These are phyloP conservation scores for Middelhovenomyces tepae DNA, from an alignment of 805 yeast genomes.

Conservation along the genomic window DNA sequence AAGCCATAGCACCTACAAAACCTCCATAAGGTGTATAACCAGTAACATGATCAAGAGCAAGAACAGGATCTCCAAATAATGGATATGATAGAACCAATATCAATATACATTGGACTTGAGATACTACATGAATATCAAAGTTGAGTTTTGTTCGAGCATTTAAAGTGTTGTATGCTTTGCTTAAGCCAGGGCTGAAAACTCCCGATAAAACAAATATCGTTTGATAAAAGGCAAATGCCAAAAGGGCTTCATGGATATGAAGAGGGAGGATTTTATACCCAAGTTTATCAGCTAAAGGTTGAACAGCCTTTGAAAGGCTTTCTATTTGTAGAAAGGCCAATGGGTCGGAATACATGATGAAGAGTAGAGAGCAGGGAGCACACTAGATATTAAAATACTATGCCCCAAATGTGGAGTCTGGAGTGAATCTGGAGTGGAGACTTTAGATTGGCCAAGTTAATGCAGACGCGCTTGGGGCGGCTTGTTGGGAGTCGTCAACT, in stretches of 20 bases:
- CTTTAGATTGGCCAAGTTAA: no score
- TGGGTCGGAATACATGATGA: conserved; percentile 11
- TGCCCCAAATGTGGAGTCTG: no score
- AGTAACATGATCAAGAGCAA: conserved; percentile 43
- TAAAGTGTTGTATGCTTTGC: conserved; percentile 42
- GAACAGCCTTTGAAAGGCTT: conserved; percentile 5
- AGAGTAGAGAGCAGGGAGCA: background rate
- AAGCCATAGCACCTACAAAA: conserved; percentile 59
- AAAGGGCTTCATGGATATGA: conserved; percentile 59
- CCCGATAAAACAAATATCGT: conserved; percentile 47
- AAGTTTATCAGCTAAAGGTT: conserved; percentile 6
- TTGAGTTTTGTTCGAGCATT: conserved; percentile 46
- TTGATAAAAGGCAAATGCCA: conserved; percentile 53
- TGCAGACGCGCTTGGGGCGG: no score
- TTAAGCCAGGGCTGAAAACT: conserved; percentile 36
- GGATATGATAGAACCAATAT: conserved; percentile 57
- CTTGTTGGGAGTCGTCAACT: no score
- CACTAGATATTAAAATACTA: background rate
- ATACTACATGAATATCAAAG: conserved; percentile 85
- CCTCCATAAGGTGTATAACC: conserved; percentile 72
- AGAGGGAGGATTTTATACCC: conserved; percentile 25
- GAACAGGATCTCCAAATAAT: conserved; percentile 48
- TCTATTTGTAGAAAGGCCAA: conserved; percentile 9
- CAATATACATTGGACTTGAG: conserved; percentile 72
- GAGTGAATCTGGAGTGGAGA: no score